Evolutionary conservation across 768 basidiomycete genomes (phyloP).

Genomic region (Pisolithus microcarpus): DNA sequence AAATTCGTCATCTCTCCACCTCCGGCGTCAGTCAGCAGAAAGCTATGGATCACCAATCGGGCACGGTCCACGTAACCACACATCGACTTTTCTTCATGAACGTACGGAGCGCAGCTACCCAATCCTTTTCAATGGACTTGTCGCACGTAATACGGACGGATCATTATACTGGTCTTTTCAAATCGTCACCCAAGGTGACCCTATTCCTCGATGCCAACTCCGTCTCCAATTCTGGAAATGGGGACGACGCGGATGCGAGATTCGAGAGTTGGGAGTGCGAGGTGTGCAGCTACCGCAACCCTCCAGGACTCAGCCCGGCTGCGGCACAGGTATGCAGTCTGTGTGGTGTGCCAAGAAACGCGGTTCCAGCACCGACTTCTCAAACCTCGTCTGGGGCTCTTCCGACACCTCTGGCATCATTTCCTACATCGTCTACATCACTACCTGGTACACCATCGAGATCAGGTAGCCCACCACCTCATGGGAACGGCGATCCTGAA

Average conservation of each 20-base stretch:
- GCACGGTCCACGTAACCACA: slow-evolving; percentile 65
- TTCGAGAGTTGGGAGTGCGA: slow-evolving; percentile 74
- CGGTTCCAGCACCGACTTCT: slow-evolving; percentile 20
- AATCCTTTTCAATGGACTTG: slow-evolving; percentile 67
- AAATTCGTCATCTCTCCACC: slow-evolving; percentile 23
- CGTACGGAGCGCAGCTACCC: slow-evolving; percentile 34
- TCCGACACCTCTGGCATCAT: slow-evolving; percentile 34
- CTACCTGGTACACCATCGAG: slow-evolving; percentile 17
- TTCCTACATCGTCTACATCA: slow-evolving; percentile 33
- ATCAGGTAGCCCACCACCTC: slow-evolving; percentile 18
- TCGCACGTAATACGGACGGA: slow-evolving; percentile 67
- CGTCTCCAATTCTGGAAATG: slow-evolving; percentile 18
- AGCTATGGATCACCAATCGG: slow-evolving; percentile 68
- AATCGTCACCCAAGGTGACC: slow-evolving; percentile 84
- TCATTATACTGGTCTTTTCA: slow-evolving; percentile 85
- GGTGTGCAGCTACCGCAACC: slow-evolving; percentile 83
- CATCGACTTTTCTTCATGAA: slow-evolving; percentile 85
- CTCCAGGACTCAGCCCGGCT: slow-evolving; percentile 64
- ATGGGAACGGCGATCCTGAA: slow-evolving; percentile 14
- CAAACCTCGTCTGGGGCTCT: slow-evolving; percentile 14
- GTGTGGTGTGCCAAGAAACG: slow-evolving; percentile 69
- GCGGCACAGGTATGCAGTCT: slow-evolving; percentile 66
- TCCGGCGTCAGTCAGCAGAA: slow-evolving; percentile 64
- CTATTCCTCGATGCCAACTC: slow-evolving; percentile 46
- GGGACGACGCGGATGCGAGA: slow-evolving; percentile 25